Evolutionary conservation across 2,329 filamentous ascomycete species (phyloP).

Genomic region (Neurospora sp.): DNA sequence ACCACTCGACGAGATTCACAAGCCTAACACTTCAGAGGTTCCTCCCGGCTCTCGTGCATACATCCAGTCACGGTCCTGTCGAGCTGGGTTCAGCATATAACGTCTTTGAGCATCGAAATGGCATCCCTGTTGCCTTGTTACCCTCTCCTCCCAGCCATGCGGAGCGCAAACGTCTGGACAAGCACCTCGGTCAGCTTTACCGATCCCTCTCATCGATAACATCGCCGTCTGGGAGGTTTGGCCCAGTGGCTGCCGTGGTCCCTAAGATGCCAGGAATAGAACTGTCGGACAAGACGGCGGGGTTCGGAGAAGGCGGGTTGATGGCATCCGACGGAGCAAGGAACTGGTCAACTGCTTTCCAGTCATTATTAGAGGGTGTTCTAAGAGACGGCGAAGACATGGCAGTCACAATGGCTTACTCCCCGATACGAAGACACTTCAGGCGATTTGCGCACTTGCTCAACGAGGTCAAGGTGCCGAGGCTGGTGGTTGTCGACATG

Average conservation of each 20-base stretch:
- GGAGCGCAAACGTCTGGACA: conserved; percentile 31
- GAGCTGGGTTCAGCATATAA: conserved; percentile 30
- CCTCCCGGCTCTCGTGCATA: conserved; percentile 31
- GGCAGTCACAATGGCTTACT: conserved; percentile 47
- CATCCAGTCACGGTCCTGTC: conserved; percentile 21
- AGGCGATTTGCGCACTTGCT: conserved; percentile 37
- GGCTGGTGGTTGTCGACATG: conserved; percentile 45
- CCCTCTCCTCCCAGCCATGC: conserved; percentile 21
- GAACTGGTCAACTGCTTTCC: conserved; percentile 48
- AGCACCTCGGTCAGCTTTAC: conserved; percentile 36
- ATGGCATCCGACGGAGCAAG: conserved; percentile 18
- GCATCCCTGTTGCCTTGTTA: conserved; percentile 28
- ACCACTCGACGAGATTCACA: not conserved
- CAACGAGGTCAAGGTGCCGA: conserved; percentile 40
- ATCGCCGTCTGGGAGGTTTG: conserved; percentile 40
- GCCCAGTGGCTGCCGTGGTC: conserved; percentile 31
- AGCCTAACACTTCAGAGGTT: conserved; percentile 20
- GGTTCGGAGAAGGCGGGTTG: not conserved
- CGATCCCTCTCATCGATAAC: conserved; percentile 32
- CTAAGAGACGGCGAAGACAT: conserved; percentile 52
- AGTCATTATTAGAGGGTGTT: conserved; percentile 43
- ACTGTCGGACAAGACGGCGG: conserved; percentile 1
- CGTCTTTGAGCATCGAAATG: conserved; percentile 29
- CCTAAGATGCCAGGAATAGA: conserved; percentile 4
- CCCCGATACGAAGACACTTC: conserved; percentile 42